Evolutionary conservation across 768 basidiomycete genomes (phyloP), one percentile per base, ranked within the genome.

Genomic region (Ramaria sp.): DNA sequence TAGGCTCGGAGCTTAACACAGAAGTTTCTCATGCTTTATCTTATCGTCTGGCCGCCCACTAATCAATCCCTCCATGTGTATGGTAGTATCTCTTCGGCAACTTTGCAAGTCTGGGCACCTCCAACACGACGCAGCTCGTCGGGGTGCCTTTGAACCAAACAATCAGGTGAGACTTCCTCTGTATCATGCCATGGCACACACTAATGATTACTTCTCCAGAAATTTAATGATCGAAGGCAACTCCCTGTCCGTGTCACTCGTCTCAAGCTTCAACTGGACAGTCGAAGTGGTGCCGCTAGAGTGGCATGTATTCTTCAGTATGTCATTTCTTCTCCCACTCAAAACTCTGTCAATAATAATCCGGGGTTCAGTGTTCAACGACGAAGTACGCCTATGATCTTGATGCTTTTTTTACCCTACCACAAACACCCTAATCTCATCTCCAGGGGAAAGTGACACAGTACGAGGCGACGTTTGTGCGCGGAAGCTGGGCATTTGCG

Each of bases 211-310:
- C 36, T 7, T 41, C 5, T 8, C 16, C 22, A 47, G 45, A 24
- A 47, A 47, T 47, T 47, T 47, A 24, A 47, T 47, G 13, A 47
- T 47, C 45, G 45, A 47, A n/a, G 45, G 45, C 15, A 47, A 47
- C n/a, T 47, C 45, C 1, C n/a, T 47, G 24, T 47, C 28, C 24
- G 45, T 47, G 22, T 47, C 45, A 47, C 16, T 47, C 2, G n/a
- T 30, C 28, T 16, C 45, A 15, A 47, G 27, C 28, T 47, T 47
- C 45, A 30, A 47, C 16, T 47, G 45, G 45, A 47, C 45, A 15
- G 45, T 47, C 13, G 45, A 47, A 27, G 45, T 47, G 28, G 45
- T 47, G 45, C 45, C 45, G 25, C 25, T 47, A 12, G 45, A 47
- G 27, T 47, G 45, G 45, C 1, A 47, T 24, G 45, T 47, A 18